These are phyloP conservation scores for Aspergillus amoenus DNA, from an alignment of 2,329 filamentous ascomycete genomes.

Conservation along the genomic window DNA sequence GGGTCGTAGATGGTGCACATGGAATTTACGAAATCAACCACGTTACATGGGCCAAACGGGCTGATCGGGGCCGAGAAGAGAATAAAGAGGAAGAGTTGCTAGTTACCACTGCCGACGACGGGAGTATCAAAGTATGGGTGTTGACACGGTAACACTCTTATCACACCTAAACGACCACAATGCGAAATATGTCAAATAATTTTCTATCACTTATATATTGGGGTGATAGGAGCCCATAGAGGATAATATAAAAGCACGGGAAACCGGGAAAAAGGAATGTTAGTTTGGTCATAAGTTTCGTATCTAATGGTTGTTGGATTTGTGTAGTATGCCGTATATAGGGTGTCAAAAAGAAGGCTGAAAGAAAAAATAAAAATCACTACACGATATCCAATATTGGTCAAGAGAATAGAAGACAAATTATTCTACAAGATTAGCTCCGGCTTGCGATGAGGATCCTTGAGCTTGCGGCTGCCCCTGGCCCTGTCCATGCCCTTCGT, in stretches of 20 bases:
- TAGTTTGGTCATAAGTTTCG: slow-evolving; percentile 9
- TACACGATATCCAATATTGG: slow-evolving; percentile 7
- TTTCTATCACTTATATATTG: too few species aligned
- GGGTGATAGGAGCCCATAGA: not conserved
- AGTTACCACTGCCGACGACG: slow-evolving; percentile 89
- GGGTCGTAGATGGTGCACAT: slow-evolving; percentile 71
- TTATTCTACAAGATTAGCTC: slow-evolving; percentile 8
- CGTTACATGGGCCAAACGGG: slow-evolving; percentile 78
- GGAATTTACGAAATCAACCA: slow-evolving; percentile 95
- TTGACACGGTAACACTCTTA: slow-evolving; percentile 35
- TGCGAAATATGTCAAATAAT: too few species aligned
- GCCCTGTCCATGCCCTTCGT: slow-evolving; percentile 22
- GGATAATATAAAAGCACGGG: not conserved
- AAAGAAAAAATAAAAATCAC: not conserved
- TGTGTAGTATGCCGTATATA: not conserved
- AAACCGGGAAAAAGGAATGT: not conserved
- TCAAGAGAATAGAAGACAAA: slow-evolving; percentile 2
- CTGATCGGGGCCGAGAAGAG: slow-evolving; percentile 61
- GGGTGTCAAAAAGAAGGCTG: not conserved
- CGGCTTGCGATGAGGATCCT: slow-evolving; percentile 9
- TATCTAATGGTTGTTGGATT: slow-evolving; percentile 4
- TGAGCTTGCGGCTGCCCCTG: slow-evolving; percentile 10
- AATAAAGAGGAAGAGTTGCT: slow-evolving; percentile 72
- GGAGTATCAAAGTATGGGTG: slow-evolving; percentile 80
- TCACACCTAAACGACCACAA: too few species aligned